Evolutionary conservation across 2,329 filamentous ascomycete species (phyloP).

Genomic region (Cladophialophora carrionii): DNA sequence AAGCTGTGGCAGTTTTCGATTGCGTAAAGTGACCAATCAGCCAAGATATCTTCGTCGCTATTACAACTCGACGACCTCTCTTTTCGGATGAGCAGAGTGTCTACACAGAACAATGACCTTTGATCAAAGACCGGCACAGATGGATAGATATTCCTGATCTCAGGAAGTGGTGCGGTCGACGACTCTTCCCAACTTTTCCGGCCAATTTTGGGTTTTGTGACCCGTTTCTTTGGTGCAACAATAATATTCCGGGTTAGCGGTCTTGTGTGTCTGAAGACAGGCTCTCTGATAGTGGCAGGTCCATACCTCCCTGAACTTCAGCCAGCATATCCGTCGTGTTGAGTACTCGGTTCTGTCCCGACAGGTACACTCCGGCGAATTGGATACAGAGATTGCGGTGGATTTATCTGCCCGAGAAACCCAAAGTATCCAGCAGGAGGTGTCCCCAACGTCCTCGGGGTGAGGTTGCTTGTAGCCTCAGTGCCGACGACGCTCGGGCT

Average conservation of each 20-base stretch:
- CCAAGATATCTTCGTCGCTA: too few relatives aligned
- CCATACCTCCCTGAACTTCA: not conserved
- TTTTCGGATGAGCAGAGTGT: too few relatives aligned
- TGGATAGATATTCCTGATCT: not conserved
- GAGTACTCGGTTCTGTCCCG: not conserved
- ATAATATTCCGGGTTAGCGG: not conserved
- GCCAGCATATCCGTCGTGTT: not conserved
- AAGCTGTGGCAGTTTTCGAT: too few relatives aligned
- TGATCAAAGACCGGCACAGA: not conserved
- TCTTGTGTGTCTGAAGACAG: not conserved
- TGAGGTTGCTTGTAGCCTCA: conserved; percentile 7
- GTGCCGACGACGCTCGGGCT: conserved; percentile 18
- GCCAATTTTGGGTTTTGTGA: not conserved
- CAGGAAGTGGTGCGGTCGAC: not conserved
- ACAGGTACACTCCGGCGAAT: not conserved
- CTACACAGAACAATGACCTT: too few relatives aligned
- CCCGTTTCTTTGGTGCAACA: not conserved
- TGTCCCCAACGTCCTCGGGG: conserved; percentile 3
- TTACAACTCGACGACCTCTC: too few relatives aligned
- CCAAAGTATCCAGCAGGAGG: not conserved
- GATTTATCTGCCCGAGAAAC: not conserved
- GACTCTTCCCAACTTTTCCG: not conserved
- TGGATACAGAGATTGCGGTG: not conserved
- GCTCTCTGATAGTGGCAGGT: not conserved
- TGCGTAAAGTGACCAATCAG: too few relatives aligned